Percentiles rank a stretch among this genome's conserved stretches.
Evolutionary conservation across 2,329 filamentous ascomycete genomes (phyloP).

Genomic region (Cercospora sp.): DNA sequence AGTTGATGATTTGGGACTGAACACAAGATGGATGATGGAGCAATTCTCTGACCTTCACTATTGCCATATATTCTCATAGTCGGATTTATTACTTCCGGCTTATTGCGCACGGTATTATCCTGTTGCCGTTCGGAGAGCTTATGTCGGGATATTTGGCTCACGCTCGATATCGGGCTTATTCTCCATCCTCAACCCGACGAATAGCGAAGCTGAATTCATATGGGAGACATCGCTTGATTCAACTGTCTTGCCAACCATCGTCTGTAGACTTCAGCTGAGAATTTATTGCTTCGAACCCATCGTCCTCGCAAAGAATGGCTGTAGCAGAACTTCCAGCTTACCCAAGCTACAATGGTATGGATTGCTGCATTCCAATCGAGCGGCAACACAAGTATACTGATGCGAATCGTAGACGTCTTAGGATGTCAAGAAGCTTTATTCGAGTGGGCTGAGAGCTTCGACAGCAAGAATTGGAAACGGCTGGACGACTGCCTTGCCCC

Average conservation of each 20-base stretch:
- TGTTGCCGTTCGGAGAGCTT: not conserved
- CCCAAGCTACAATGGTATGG: not conserved
- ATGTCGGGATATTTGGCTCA: not conserved
- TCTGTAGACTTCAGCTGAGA: not conserved
- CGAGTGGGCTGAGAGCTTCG: not conserved
- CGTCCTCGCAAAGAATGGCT: not conserved
- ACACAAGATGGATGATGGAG: not conserved
- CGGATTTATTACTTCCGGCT: not conserved
- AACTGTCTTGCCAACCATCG: not conserved
- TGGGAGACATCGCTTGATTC: not conserved
- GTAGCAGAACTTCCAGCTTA: not conserved
- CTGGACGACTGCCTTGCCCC: not conserved
- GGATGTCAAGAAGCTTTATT: not conserved
- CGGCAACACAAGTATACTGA: not conserved
- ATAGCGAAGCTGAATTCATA: not conserved
- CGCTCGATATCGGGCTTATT: not conserved
- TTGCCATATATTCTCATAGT: not conserved
- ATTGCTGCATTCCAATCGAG: not conserved
- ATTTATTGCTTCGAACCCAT: not conserved
- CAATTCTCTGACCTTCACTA: not conserved
- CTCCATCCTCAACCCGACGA: not conserved
- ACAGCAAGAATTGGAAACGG: constrained; percentile 1
- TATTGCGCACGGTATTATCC: not conserved
- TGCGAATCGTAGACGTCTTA: not conserved
- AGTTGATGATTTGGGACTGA: not conserved